Conservation (phyloP, 352 stramenopile species). For the Phytophthora sansomeana region DNA sequence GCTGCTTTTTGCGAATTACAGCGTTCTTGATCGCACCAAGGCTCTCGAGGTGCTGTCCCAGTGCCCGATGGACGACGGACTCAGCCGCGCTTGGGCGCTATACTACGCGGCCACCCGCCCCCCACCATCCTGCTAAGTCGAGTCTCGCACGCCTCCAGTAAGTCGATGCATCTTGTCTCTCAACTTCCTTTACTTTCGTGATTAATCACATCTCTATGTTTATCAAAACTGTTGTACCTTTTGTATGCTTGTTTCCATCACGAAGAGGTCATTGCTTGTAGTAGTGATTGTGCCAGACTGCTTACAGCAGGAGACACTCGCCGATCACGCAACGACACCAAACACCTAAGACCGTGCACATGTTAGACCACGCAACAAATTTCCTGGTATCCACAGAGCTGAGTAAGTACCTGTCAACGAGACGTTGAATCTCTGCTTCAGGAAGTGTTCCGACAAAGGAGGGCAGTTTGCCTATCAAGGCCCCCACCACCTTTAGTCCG, state of each 20-base stretch:
- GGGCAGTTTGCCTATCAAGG: conserved; percentile 59
- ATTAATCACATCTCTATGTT: conserved; percentile 1
- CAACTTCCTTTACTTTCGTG: neutral
- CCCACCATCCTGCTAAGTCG: conserved; percentile 28
- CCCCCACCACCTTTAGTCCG: conserved; percentile 65
- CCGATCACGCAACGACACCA: conserved; percentile 45
- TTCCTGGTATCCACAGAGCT: neutral
- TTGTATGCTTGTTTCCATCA: conserved; percentile 6
- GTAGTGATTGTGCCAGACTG: conserved; percentile 62
- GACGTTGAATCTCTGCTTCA: conserved; percentile 26
- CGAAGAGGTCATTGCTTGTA: conserved; percentile 44
- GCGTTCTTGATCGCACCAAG: conserved; percentile 42
- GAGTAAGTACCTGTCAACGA: conserved; percentile 44
- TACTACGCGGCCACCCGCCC: conserved; percentile 62
- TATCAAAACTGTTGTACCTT: conserved; percentile 3
- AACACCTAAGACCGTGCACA: conserved; percentile 35
- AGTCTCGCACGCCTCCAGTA: neutral
- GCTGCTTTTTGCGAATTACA: conserved; percentile 72
- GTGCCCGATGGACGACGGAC: conserved; percentile 75
- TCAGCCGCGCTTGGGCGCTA: conserved; percentile 71
- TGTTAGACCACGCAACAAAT: conserved; percentile 1
- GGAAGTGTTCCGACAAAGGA: conserved; percentile 43
- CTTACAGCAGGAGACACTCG: conserved; percentile 36
- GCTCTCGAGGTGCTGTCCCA: conserved; percentile 48
- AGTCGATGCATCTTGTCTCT: neutral